These are phyloP conservation scores for Penicillium malachiteum DNA, from an alignment of 495 filamentous ascomycete species.

Conservation along the genomic window DNA sequence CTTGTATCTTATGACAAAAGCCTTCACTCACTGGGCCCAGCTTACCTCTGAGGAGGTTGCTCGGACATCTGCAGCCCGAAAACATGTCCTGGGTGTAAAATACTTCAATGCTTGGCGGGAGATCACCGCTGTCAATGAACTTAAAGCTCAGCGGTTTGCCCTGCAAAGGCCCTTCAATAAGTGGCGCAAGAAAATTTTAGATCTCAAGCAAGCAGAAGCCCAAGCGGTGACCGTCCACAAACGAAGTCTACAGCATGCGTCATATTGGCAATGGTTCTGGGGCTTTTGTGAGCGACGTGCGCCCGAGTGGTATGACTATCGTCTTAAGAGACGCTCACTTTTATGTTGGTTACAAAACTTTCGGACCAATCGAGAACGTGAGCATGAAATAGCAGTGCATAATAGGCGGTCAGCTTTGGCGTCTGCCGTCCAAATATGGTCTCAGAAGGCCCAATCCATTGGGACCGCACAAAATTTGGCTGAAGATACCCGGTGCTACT, in stretches of 20 bases:
- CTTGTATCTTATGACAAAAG: conserved; percentile 65
- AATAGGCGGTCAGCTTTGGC: conserved; percentile 27
- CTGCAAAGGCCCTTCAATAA: conserved; percentile 54
- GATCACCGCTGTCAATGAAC: conserved; percentile 67
- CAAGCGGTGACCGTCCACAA: conserved; percentile 46
- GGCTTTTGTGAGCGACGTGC: conserved; percentile 53
- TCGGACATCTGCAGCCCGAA: conserved; percentile 58
- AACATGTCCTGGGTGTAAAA: conserved; percentile 66
- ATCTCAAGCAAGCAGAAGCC: conserved; percentile 31
- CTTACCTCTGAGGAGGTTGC: conserved; percentile 58
- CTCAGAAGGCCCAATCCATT: conserved; percentile 29
- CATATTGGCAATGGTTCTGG: conserved; percentile 59
- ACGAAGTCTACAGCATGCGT: conserved; percentile 40
- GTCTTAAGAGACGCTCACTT: conserved; percentile 47
- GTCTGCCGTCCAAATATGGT: conserved; percentile 34
- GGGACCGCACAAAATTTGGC: conserved; percentile 32
- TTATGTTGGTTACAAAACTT: conserved; percentile 46
- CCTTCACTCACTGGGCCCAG: conserved; percentile 73
- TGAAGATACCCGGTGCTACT: conserved; percentile 28
- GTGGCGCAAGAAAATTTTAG: conserved; percentile 50
- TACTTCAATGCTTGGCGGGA: conserved; percentile 78
- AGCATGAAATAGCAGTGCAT: conserved; percentile 37
- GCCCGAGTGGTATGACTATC: conserved; percentile 49
- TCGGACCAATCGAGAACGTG: conserved; percentile 42
- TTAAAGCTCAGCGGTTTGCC: conserved; percentile 64